Evolutionary conservation across 75 land plant genomes (phyloP), one percentile per base, ranked within the genome.

Genomic region (Pinus albicaulis): DNA sequence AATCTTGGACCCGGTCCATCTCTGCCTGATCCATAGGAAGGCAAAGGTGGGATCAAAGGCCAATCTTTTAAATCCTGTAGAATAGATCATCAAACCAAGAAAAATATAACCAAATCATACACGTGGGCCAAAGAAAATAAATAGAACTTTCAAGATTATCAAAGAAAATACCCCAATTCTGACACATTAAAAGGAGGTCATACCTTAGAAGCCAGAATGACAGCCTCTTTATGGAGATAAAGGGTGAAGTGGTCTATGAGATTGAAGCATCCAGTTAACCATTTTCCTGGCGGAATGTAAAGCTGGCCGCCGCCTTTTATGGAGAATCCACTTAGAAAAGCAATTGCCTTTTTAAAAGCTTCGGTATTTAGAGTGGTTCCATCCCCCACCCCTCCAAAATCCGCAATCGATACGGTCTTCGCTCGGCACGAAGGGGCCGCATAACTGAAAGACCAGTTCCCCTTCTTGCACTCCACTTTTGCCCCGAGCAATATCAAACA

Each of bases 331-430:
- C 81, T 82, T 5, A 91, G 78, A 59, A 77, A 60, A 58, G 74
- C 82, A 23, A 91, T 82, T 16, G 93, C 93, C 3, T 72, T 79
- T 71, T 86, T 76, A 76, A 91, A 91, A 8, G 93, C 93, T 59
- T 68, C 56, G 19, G 93, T 91, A 76, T 91, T 91, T 25, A 71
- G 59, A 17, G 88, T 86, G 0, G 13, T 60, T 16, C 91, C 93
- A 69, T 91, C 89, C 1, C 91, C 89, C 31, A 91, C 91, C 2
- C 89, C 93, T n/a, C 93, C 93, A 73, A 89, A 91, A 19, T 91
- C 93, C 0, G 81, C 77, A 34, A 91, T 53, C 7, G 91, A 81
- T 2, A 80, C 88, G n/a, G 59, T 81, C 72, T 91, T 77, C 5
- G 80, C 76, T 57, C 92, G 61, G 76, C 90, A 88, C 12, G 59